These are phyloP conservation scores for Edaphochlamys debaryana DNA, from an alignment of 139 green algal genomes.

Conservation along the genomic window DNA sequence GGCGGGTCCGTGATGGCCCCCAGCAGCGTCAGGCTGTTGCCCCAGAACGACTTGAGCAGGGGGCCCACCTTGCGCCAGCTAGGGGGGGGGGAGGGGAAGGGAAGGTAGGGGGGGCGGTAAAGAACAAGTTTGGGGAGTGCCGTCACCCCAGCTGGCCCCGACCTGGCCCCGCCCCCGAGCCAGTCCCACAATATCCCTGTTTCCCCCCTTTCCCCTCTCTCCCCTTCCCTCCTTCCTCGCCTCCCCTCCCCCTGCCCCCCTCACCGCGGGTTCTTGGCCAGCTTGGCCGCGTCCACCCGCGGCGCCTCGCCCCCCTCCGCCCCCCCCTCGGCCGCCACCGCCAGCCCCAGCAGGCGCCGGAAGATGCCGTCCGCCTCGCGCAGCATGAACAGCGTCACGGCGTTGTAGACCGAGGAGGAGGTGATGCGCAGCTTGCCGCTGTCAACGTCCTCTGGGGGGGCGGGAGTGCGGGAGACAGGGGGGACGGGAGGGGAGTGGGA, in stretches of 20 bases:
- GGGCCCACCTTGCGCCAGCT: slow-evolving; percentile 75
- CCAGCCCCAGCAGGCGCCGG: slow-evolving; percentile 64
- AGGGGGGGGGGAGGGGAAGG: neutral
- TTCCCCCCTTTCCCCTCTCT: too few relatives aligned
- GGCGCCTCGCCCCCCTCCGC: too few relatives aligned
- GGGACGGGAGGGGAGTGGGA: neutral
- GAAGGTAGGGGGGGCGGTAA: too few relatives aligned
- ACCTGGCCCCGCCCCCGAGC: neutral
- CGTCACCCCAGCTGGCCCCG: too few relatives aligned
- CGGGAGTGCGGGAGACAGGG: neutral
- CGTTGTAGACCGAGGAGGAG: slow-evolving; percentile 35
- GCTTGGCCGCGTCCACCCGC: too few relatives aligned
- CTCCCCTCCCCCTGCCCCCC: slow-evolving; percentile 38
- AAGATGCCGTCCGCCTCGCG: slow-evolving; percentile 86
- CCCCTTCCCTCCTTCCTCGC: slow-evolving; percentile 20
- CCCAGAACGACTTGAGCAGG: slow-evolving; percentile 90
- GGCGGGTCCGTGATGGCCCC: slow-evolving; percentile 71
- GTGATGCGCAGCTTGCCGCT: slow-evolving; percentile 37
- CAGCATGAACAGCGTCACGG: slow-evolving; percentile 39
- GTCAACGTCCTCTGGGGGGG: slow-evolving; percentile 16
- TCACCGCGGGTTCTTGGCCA: slow-evolving; percentile 31
- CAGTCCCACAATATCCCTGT: too few relatives aligned
- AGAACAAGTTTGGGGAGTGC: neutral
- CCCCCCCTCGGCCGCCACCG: neutral
- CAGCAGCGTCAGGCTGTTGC: slow-evolving; percentile 95